A percentile compares a stretch with the other conserved stretches of the same genome.
Conservation (phyloP, 352 stramenopile genomes). For the Globisporangium apiculatum region DNA sequence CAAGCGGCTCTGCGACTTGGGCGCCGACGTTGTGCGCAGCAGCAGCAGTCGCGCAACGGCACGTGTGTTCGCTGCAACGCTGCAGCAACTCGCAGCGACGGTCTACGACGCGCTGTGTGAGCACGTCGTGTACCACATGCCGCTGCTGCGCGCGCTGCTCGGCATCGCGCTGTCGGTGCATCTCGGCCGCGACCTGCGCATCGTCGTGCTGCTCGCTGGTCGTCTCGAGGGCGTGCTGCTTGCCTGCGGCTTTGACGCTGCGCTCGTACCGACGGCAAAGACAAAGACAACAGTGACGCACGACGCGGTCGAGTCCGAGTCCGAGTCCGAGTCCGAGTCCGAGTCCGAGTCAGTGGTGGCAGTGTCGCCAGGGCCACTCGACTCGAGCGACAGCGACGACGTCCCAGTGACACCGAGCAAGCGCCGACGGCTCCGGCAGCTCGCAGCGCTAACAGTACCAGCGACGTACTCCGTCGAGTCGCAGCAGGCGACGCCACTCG, state of each 20-base stretch:
- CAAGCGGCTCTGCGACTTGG: constrained; percentile 32
- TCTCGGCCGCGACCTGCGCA: constrained; percentile 13
- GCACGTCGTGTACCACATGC: constrained; percentile 54
- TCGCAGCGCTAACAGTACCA: background rate
- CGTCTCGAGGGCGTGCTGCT: constrained; percentile 37
- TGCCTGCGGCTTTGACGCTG: constrained; percentile 25
- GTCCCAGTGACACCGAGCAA: constrained; percentile 6
- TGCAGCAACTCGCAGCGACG: constrained; percentile 13
- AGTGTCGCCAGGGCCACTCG: background rate
- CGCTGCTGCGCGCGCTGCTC: constrained; percentile 44
- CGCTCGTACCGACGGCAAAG: background rate
- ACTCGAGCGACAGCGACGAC: background rate
- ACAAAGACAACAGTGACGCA: too few species aligned
- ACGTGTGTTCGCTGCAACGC: background rate
- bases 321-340: background rate
- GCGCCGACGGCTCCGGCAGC: constrained; percentile 12
- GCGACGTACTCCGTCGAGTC: background rate
- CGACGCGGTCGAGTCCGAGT: background rate
- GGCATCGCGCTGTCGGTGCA: constrained; percentile 29
- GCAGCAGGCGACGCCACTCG: too few species aligned
- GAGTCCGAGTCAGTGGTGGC: too few species aligned
- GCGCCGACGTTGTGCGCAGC: constrained; percentile 2
- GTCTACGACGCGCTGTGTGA: constrained; percentile 53
- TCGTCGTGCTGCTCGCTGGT: constrained; percentile 22
- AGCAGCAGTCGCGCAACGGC: background rate